These are phyloP conservation scores for Bipolaris zeicola DNA, from an alignment of 2,329 filamentous ascomycete genomes.

Conservation along the genomic window DNA sequence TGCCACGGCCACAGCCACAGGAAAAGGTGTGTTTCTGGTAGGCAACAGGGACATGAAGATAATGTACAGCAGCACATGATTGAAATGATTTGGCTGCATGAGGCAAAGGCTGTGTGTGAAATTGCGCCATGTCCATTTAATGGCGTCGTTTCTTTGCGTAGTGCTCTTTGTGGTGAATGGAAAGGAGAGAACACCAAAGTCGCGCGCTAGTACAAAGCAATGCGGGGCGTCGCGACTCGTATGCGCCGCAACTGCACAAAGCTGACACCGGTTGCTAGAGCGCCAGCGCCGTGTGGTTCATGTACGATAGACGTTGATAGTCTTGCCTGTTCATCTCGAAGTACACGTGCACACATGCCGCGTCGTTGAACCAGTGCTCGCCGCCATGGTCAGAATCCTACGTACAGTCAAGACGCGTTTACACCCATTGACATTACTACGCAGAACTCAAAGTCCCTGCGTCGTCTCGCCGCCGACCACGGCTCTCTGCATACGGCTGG, in stretches of 20 bases:
- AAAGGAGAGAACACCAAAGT: slow-evolving; percentile 11
- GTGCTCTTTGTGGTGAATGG: background rate
- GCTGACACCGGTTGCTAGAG: background rate
- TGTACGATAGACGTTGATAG: background rate
- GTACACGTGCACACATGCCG: background rate
- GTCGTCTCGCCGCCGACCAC: slow-evolving; percentile 66
- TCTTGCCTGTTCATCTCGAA: too few species aligned
- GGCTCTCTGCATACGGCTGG: slow-evolving; percentile 60
- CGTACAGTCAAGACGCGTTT: background rate
- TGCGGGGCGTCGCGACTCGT: slow-evolving; percentile 15
- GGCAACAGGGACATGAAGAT: background rate
- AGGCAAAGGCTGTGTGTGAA: background rate
- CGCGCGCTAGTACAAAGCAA: slow-evolving; percentile 12
- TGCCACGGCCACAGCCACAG: background rate
- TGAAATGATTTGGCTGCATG: background rate
- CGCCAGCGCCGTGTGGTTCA: background rate
- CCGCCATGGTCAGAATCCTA: slow-evolving; percentile 18
- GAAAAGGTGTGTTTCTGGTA: background rate
- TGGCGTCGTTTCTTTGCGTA: background rate
- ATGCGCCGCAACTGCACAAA: slow-evolving; percentile 1
- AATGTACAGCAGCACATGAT: background rate
- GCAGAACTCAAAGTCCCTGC: slow-evolving; percentile 58
- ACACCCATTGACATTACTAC: slow-evolving; percentile 4
- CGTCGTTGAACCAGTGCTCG: background rate
- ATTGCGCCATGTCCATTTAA: background rate